phyloP scores from a whole-genome alignment of 345 rosid species.

The Eucalyptus regnans region DNA sequence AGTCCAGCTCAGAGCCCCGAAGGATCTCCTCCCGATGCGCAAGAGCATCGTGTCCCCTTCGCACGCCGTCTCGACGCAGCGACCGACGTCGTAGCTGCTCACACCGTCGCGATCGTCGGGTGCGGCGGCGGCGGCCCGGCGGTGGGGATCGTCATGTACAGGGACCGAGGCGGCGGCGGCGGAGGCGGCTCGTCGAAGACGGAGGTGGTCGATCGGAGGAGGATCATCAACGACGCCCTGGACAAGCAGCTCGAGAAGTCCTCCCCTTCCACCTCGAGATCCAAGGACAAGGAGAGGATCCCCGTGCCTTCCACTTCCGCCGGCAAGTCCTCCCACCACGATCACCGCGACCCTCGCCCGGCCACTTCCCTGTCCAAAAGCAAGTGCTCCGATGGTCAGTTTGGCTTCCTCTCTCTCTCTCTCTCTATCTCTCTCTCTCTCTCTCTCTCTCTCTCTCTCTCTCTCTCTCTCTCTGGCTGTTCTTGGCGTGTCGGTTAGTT shows the following conservation, averaged over 20 bases:
- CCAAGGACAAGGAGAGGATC: constrained; percentile 44
- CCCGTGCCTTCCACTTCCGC: constrained; percentile 70
- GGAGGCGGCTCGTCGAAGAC: constrained; percentile 72
- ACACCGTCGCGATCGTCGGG: neutral
- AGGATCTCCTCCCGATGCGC: neutral
- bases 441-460: neutral
- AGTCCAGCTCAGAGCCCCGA: neutral
- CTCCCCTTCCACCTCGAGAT: constrained; percentile 79
- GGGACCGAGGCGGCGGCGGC: constrained; percentile 66
- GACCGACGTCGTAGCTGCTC: neutral
- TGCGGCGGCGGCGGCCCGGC: neutral
- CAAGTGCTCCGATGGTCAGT: constrained; percentile 59
- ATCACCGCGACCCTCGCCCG: constrained; percentile 41
- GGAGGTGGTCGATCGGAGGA: constrained; percentile 84
- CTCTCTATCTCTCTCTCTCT: too few relatives aligned
- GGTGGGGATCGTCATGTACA: constrained; percentile 25
- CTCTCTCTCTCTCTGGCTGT: neutral
- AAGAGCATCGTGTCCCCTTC: neutral
- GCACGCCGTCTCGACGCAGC: neutral
- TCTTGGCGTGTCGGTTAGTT: neutral
- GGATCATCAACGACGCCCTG: constrained; percentile 72
- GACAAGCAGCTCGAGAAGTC: constrained; percentile 90
- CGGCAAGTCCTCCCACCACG: constrained; percentile 57
- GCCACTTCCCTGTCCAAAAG: constrained; percentile 33
- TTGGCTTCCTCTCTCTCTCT: neutral